Conservation (phyloP, 495 filamentous ascomycete genomes). For the Tuber brumale region DNA sequence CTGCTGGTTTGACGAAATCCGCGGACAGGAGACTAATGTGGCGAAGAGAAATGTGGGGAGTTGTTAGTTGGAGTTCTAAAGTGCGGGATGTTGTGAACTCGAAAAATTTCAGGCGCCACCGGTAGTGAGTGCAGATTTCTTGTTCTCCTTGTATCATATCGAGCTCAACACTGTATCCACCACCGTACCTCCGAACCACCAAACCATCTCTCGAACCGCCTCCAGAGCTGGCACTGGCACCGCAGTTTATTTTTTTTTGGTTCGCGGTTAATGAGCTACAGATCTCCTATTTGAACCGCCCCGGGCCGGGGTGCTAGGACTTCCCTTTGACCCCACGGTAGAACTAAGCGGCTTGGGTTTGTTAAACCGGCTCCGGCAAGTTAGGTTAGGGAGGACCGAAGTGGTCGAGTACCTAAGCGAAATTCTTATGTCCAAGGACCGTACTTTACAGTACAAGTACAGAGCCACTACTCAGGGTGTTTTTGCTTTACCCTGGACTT, state of each 20-base stretch:
- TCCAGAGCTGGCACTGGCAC: not conserved
- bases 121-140: too few species aligned
- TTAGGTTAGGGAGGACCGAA: not conserved
- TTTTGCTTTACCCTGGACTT: not conserved
- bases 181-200: not conserved
- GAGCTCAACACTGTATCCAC: too few species aligned
- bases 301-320: not conserved
- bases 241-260: not conserved
- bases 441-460: not conserved
- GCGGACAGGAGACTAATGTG: too few species aligned
- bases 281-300: not conserved
- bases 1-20: not conserved
- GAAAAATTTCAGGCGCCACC: too few species aligned
- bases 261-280: not conserved
- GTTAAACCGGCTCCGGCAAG: not conserved
- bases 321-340: not conserved
- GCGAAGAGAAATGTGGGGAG: too few species aligned
- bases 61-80: too few species aligned
- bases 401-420: not conserved
- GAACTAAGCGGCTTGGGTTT: not conserved
- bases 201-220: not conserved
- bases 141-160: too few species aligned
- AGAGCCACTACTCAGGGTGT: not conserved
- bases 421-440: not conserved
- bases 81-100: too few species aligned